Evolutionary conservation across 441 rosid genomes (phyloP).

Genomic region (Gossypium davidsonii): DNA sequence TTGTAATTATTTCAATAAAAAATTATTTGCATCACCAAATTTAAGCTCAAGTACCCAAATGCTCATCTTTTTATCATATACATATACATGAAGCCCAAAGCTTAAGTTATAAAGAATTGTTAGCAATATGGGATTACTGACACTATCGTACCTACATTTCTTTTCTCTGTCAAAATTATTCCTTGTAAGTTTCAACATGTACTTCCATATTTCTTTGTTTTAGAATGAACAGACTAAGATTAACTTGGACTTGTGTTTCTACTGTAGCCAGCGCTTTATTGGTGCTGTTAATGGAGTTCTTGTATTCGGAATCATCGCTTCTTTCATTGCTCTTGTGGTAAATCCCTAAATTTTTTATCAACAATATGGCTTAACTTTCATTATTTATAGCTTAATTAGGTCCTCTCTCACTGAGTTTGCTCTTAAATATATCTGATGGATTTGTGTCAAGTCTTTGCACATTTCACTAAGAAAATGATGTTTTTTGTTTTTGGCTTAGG

Average conservation of each 20-base stretch:
- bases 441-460: not conserved
- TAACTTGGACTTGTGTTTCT: constrained; percentile 6
- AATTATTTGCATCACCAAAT: too few species aligned
- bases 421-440: not conserved
- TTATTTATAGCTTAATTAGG: not conserved
- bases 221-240: not conserved
- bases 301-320: constrained; percentile 56
- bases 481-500: constrained; percentile 34
- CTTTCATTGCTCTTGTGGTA: constrained; percentile 91
- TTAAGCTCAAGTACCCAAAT: too few species aligned
- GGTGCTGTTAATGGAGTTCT: constrained; percentile 81
- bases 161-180: not conserved
- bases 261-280: constrained; percentile 74
- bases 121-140: too few species aligned
- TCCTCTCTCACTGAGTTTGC: not conserved
- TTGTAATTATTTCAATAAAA: too few species aligned
- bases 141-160: not conserved
- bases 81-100: too few species aligned
- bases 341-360: constrained; percentile 10
- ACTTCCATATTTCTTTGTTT: not conserved
- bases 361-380: not conserved
- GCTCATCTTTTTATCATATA: too few species aligned
- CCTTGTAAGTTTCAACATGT: too few species aligned
- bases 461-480: not conserved
- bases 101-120: too few species aligned